A percentile compares a stretch with the other conserved stretches of the same genome.
phyloP scores from a whole-genome alignment of 306 rosid species.

The Casuarina cunninghamiana region DNA sequence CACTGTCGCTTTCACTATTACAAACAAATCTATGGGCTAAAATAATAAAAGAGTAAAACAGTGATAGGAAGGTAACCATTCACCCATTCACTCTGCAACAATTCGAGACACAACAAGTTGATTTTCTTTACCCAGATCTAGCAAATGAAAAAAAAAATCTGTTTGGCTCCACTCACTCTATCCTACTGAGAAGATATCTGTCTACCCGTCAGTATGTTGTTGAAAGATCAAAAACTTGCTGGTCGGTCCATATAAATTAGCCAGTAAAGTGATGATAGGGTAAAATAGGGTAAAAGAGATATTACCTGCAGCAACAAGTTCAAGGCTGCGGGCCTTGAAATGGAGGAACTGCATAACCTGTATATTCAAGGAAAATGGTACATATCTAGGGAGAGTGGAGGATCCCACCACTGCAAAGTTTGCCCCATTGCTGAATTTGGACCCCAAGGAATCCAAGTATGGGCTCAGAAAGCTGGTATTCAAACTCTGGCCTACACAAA shows the following conservation, averaged over 20 bases:
- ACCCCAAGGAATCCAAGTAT: conserved; percentile 68
- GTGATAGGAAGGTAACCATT: too few species aligned
- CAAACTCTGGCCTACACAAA: conserved; percentile 83
- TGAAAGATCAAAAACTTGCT: not conserved
- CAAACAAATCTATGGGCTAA: not conserved
- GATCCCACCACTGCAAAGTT: conserved; percentile 93
- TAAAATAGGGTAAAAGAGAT: not conserved
- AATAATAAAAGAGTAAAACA: not conserved
- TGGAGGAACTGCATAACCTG: conserved; percentile 87
- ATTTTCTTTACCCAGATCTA: too few species aligned
- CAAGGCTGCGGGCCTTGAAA: conserved; percentile 68
- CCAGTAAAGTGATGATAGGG: not conserved
- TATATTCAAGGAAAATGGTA: conserved; percentile 80
- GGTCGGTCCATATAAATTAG: not conserved
- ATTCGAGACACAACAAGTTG: too few species aligned
- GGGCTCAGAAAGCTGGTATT: conserved; percentile 59
- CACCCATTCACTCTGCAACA: too few species aligned
- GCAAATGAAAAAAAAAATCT: too few species aligned
- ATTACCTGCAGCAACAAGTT: conserved; percentile 60
- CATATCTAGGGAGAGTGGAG: conserved; percentile 70
- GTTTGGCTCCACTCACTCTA: not conserved
- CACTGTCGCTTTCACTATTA: not conserved
- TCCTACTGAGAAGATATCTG: not conserved
- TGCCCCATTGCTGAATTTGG: conserved; percentile 78
- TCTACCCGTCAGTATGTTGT: too few species aligned